These are phyloP conservation scores for Candida anglica DNA, from an alignment of 805 yeast species.

Conservation along the genomic window DNA sequence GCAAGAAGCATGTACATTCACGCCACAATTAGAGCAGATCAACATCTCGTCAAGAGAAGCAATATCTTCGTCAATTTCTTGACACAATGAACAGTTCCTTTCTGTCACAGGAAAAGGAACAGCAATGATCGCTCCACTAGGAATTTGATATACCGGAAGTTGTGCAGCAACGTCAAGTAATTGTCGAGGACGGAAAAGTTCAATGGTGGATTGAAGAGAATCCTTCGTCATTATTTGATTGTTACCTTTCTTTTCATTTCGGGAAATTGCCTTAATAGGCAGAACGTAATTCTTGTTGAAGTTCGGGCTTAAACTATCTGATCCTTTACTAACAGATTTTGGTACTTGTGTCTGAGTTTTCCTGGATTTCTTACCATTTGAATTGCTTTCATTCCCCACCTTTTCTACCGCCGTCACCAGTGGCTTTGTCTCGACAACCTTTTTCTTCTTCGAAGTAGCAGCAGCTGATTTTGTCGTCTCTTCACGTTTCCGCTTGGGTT, in stretches of 20 bases:
- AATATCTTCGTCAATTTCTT: conserved; percentile 28
- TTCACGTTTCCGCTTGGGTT: conserved; percentile 1
- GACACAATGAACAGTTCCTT: conserved; percentile 58
- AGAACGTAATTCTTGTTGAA: conserved; percentile 16
- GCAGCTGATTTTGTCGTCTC: conserved; percentile 7
- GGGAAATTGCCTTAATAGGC: conserved; percentile 10
- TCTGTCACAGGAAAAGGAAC: conserved; percentile 19
- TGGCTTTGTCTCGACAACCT: conserved; percentile 8
- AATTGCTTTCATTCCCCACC: conserved; percentile 7
- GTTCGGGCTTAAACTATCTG: conserved; percentile 11
- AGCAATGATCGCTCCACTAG: conserved; percentile 10
- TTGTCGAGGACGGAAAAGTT: conserved; percentile 17
- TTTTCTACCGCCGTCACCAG: conserved; percentile 8
- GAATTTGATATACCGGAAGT: conserved; percentile 10
- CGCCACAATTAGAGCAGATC: conserved; percentile 62
- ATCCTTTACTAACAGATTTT: neutral
- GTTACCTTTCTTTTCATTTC: conserved; percentile 12
- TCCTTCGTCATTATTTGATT: conserved; percentile 10
- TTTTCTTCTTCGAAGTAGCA: conserved; percentile 6
- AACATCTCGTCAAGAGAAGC: conserved; percentile 33
- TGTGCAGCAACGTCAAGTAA: conserved; percentile 23
- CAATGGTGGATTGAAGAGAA: conserved; percentile 7
- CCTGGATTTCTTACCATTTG: conserved; percentile 1
- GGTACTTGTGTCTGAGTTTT: neutral
- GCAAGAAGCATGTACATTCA: conserved; percentile 67